Evolutionary conservation across 768 basidiomycete genomes (phyloP), one percentile per base, ranked within the genome.

Genomic region (Boletus bicolor): DNA sequence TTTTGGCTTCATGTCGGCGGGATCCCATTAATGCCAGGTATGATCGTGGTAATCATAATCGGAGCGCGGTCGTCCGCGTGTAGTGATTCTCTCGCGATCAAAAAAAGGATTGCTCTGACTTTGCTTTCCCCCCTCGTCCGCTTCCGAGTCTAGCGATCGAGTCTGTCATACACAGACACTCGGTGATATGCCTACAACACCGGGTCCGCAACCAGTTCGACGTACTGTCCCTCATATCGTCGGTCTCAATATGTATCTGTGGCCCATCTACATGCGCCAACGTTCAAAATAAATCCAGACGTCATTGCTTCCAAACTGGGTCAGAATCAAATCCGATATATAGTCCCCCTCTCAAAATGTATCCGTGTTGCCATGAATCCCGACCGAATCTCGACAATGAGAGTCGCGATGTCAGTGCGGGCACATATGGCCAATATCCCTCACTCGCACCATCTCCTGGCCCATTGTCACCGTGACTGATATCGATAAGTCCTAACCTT

Each of bases 341-440:
- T 32, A 15, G 8, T 9, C 8, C 19, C 21, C 14, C 10, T 36
- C 44, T 38, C 26, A 21, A 36, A 17, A 17, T 17, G 15, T 7
- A 15, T 44, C 36, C 15, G n/a, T 38, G 38, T 44, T 36, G 32
- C 32, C 44, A 28, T 28, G 28, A 41, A 51, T 44, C 10, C 24
- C 44, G 14, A n/a, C 34, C 36, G 24, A 35, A 28, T 32, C 32
- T 36, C 11, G 45, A 58, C 32, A 34, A 32, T 9, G 26, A 36
- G 26, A 48, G 35, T 6, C 28, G 28, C 28, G 28, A n/a, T 30
- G 45, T 12, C 32, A 32, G 30, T 51, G 58, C 30, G 63, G 62
- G 62, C 63, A 55, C 63, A 26, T 57, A 55, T 61, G 3, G 63
- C 63, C 11, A 54, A 55, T 64, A 55, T 53, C 63, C 53, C 63